A percentile compares a stretch with the other conserved stretches of the same genome.
These are phyloP conservation scores for Pseudopyricularia cyperi DNA, from an alignment of 2,329 filamentous ascomycete species.

Conservation along the genomic window DNA sequence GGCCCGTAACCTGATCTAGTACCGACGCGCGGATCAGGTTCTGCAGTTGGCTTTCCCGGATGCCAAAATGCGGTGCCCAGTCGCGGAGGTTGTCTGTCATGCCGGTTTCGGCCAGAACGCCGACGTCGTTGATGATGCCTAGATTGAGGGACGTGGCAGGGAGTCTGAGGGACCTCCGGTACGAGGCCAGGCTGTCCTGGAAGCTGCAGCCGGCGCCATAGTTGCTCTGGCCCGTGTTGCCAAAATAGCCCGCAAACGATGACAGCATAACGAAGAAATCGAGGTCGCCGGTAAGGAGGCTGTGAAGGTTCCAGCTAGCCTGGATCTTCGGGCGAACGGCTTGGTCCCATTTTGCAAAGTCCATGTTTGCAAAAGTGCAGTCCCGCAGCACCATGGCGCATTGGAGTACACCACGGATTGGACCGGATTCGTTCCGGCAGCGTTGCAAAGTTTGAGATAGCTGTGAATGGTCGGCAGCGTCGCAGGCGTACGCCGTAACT, in stretches of 20 bases:
- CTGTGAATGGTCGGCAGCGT: conserved; percentile 24
- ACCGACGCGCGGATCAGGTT: neutral
- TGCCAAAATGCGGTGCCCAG: neutral
- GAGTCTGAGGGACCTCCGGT: conserved; percentile 5
- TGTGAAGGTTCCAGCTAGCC: conserved; percentile 15
- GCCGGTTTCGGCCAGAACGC: conserved; percentile 7
- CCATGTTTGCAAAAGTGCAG: conserved; percentile 9
- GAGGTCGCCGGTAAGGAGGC: conserved; percentile 8
- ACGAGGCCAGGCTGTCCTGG: conserved; percentile 13
- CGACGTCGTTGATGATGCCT: conserved; percentile 3
- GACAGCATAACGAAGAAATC: conserved; percentile 18
- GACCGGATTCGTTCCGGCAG: conserved; percentile 10
- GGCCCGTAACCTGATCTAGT: neutral
- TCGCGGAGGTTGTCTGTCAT: neutral
- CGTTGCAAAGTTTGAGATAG: conserved; percentile 13
- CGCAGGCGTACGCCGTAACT: conserved; percentile 21
- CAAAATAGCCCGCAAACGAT: conserved; percentile 14
- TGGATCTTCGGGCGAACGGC: conserved; percentile 14
- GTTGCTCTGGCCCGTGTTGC: conserved; percentile 14
- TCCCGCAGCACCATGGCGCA: conserved; percentile 11
- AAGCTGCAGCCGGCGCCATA: conserved; percentile 19
- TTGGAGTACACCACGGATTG: conserved; percentile 7
- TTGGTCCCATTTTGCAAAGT: conserved; percentile 4
- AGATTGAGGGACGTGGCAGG: conserved; percentile 5
- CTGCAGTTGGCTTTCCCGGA: neutral